Evolutionary conservation across 2,329 filamentous ascomycete genomes (phyloP).

Genomic region (Tolypocladium tropicale): DNA sequence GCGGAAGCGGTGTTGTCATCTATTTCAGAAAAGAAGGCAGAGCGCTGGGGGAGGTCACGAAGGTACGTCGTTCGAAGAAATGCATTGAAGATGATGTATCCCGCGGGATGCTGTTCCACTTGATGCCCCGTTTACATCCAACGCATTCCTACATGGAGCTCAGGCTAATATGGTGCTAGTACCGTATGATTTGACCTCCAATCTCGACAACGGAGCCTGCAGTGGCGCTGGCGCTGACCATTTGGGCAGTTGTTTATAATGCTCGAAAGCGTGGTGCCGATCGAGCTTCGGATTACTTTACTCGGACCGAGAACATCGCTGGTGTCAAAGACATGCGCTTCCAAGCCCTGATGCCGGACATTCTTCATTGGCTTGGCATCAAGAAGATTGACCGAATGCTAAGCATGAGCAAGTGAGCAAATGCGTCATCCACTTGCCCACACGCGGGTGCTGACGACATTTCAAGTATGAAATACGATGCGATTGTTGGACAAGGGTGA

Average conservation of each 20-base stretch:
- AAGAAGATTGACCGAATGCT: slow-evolving; percentile 98
- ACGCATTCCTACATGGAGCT: background rate
- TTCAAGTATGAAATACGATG: slow-evolving; percentile 77
- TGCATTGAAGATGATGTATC: background rate
- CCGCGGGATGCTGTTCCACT: background rate
- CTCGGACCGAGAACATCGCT: slow-evolving; percentile 95
- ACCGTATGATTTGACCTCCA: slow-evolving; percentile 27
- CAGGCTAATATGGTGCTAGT: slow-evolving; percentile 27
- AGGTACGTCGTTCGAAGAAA: slow-evolving; percentile 48
- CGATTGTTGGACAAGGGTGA: slow-evolving; percentile 71
- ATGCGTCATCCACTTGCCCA: background rate
- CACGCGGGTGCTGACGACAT: slow-evolving; percentile 13
- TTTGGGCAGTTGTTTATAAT: slow-evolving; percentile 53
- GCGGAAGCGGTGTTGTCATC: slow-evolving; percentile 89
- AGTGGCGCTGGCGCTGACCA: background rate
- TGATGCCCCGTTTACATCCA: background rate
- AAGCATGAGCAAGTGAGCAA: slow-evolving; percentile 85
- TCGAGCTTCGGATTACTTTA: slow-evolving; percentile 85
- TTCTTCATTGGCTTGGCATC: slow-evolving; percentile 95
- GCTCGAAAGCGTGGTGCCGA: slow-evolving; percentile 71
- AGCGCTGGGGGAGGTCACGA: slow-evolving; percentile 89
- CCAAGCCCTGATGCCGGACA: slow-evolving; percentile 96
- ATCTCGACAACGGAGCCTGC: background rate
- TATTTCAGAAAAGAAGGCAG: slow-evolving; percentile 98
- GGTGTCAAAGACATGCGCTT: slow-evolving; percentile 97